Evolutionary conservation across 345 rosid species (phyloP), one percentile per base, ranked within the genome.

Genomic region (Theobroma cacao): DNA sequence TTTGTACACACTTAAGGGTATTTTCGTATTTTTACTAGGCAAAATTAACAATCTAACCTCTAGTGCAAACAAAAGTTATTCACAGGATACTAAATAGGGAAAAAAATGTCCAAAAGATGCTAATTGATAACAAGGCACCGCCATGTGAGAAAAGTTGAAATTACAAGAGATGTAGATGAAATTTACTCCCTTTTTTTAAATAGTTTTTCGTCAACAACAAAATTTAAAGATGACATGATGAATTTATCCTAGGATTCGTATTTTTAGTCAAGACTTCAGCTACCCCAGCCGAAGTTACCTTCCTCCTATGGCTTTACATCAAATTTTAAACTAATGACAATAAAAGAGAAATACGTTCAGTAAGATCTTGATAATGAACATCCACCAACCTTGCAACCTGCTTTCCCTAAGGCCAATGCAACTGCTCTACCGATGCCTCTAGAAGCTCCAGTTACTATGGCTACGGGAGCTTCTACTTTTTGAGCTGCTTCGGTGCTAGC

Each of bases 381-480:
- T 11, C 4, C 15, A 33, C 82, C 45, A 70, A 90, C 94, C 93
- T 88, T 88, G 72, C 91, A 90, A 34, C 94, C 94, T 1, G 95
- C 91, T 90, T 91, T 97, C 33, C 98, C 99, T 86, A 97, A 71
- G 61, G 98, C 78, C 70, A 93, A 83, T n/a, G 99, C 99, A 83
- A 97, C 82, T 28, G 99, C 92, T 87, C 75, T 97, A 45, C 99
- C 98, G 80, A 97, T 97, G 55, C 99, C 99, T 83, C 99, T 90
- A 30, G 99, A 97, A 47, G 99, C 99, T 86, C 99, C 99, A 12
- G 98, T 94, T 66, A 97, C 92, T 48, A 97, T 76, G 33, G 86
- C 98, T 13, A 93, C 98, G 0, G 97, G 98, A 56, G 98, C 80
- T 82, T 96, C 95, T 67, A 90, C 89, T 72, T 86, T 85, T 41